phyloP scores from a whole-genome alignment of 2,329 filamentous ascomycete genomes.

The Onygena corvina region DNA sequence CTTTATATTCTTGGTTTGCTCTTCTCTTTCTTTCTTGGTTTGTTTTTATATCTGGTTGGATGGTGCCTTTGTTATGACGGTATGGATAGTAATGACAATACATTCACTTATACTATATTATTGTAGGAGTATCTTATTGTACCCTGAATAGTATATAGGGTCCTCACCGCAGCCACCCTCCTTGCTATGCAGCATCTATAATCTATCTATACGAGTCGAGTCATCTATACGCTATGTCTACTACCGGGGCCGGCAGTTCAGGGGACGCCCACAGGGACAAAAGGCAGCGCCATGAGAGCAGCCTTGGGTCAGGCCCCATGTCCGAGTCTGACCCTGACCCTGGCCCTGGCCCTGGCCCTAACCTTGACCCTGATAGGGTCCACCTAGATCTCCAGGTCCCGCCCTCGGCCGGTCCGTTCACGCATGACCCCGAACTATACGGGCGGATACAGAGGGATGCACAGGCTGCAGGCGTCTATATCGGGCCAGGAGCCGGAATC shows the following conservation, averaged over 20 bases:
- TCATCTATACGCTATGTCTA: not conserved
- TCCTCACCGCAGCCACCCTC: too few relatives aligned
- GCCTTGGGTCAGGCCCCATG: not conserved
- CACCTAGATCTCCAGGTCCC: not conserved
- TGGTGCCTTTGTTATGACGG: not conserved
- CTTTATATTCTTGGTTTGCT: not conserved
- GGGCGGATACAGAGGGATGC: slow-evolving; percentile 9
- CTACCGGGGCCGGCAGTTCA: not conserved
- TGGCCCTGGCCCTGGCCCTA: not conserved
- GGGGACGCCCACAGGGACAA: slow-evolving; percentile 1
- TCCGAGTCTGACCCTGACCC: not conserved
- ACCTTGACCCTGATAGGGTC: not conserved
- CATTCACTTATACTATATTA: too few relatives aligned
- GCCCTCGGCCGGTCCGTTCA: not conserved
- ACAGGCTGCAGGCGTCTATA: slow-evolving; percentile 6
- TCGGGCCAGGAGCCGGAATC: slow-evolving; percentile 5
- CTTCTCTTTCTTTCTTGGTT: slow-evolving; percentile 6
- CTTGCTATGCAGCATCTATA: too few relatives aligned
- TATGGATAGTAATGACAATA: too few relatives aligned
- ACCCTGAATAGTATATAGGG: too few relatives aligned
- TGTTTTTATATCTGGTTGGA: slow-evolving; percentile 7
- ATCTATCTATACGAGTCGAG: too few relatives aligned
- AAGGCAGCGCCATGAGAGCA: not conserved
- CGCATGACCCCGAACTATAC: slow-evolving; percentile 13
- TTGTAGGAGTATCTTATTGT: too few relatives aligned